These are phyloP conservation scores for Coniochaeta hoffmannii DNA, from an alignment of 2,329 filamentous ascomycete species.

Conservation along the genomic window DNA sequence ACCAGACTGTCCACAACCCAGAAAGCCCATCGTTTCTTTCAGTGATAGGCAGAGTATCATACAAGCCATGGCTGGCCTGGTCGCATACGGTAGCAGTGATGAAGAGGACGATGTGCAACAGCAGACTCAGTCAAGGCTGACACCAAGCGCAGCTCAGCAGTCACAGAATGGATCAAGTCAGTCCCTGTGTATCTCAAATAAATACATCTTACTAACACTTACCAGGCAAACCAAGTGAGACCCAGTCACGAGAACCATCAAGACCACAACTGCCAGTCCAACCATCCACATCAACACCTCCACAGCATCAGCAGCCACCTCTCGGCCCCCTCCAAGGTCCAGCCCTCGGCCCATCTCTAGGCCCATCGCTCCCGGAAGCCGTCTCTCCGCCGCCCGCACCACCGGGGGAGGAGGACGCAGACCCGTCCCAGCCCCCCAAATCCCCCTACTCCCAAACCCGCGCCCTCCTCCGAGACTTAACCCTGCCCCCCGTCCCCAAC, in stretches of 20 bases:
- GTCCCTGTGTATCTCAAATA: not conserved
- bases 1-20: not conserved
- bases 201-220: not conserved
- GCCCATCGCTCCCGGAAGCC: conserved; percentile 28
- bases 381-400: conserved; percentile 8
- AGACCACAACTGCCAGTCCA: conserved; percentile 5
- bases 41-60: not conserved
- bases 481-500: conserved; percentile 64
- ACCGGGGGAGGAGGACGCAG: conserved; percentile 7
- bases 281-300: conserved; percentile 9
- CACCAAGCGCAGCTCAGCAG: not conserved
- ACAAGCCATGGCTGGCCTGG: conserved; percentile 33
- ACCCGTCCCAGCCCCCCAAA: conserved; percentile 23
- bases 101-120: conserved; percentile 32
- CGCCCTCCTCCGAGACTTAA: conserved; percentile 61
- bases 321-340: conserved; percentile 7
- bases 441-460: conserved; percentile 65
- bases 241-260: not conserved
- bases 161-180: not conserved
- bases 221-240: not conserved
- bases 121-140: not conserved
- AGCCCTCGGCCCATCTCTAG: conserved; percentile 24
- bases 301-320: too few species aligned
- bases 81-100: conserved; percentile 44
- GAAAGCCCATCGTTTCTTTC: too few species aligned